phyloP scores from a whole-genome alignment of 306 rosid genomes.

The Canavalia ensiformis region DNA sequence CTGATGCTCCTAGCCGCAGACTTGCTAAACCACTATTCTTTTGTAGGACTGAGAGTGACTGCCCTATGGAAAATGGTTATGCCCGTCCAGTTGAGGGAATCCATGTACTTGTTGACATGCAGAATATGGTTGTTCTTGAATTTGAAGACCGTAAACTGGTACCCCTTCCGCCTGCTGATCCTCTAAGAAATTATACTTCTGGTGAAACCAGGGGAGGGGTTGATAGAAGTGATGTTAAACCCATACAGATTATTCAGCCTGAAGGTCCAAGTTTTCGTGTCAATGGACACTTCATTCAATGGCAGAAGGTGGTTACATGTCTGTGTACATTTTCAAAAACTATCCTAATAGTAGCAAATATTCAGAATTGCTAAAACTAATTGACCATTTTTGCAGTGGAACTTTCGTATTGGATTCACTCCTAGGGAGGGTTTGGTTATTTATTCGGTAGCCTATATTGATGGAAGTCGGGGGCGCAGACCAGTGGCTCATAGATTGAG shows the following conservation, averaged over 20 bases:
- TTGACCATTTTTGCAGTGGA: slow-evolving; percentile 73
- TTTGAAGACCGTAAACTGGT: slow-evolving; percentile 84
- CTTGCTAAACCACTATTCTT: slow-evolving; percentile 85
- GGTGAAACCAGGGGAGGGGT: slow-evolving; percentile 87
- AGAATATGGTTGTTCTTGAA: slow-evolving; percentile 82
- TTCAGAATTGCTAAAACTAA: slow-evolving; percentile 9
- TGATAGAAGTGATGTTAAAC: slow-evolving; percentile 86
- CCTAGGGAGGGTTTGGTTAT: slow-evolving; percentile 80
- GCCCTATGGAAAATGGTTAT: slow-evolving; percentile 89
- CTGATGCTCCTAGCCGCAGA: slow-evolving; percentile 86
- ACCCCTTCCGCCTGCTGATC: slow-evolving; percentile 87
- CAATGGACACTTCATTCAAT: slow-evolving; percentile 75
- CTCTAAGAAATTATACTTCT: slow-evolving; percentile 74
- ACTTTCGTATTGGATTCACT: slow-evolving; percentile 83
- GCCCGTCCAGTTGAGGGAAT: slow-evolving; percentile 92
- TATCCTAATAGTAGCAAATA: neutral
- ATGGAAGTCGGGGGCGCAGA: slow-evolving; percentile 81
- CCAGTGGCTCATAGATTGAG: slow-evolving; percentile 83
- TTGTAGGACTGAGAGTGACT: slow-evolving; percentile 90
- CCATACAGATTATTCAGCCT: slow-evolving; percentile 76
- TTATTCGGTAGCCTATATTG: slow-evolving; percentile 75
- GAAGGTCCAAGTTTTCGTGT: slow-evolving; percentile 91
- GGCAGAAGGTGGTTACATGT: slow-evolving; percentile 72
- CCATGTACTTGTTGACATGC: slow-evolving; percentile 87
- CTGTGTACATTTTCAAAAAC: slow-evolving; percentile 28